Evolutionary conservation across 768 basidiomycete species (phyloP).

Genomic region (Pulveroboletus sp.): DNA sequence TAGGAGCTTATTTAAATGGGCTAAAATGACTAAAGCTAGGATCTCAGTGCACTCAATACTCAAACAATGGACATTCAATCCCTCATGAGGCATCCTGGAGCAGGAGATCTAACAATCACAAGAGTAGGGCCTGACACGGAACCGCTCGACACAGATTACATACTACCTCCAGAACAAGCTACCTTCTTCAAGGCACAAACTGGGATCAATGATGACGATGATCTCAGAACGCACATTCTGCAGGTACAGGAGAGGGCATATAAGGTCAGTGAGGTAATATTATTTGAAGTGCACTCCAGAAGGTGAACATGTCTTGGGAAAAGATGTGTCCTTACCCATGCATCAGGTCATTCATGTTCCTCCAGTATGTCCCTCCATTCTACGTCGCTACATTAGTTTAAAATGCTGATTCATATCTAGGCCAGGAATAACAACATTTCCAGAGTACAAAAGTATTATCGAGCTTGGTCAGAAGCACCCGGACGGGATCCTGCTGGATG

Average conservation of each 20-base stretch:
- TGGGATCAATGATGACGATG: constrained; percentile 25
- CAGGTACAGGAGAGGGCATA: constrained; percentile 28
- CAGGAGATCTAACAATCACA: constrained; percentile 9
- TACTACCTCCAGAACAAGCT: constrained; percentile 14
- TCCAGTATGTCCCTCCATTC: constrained; percentile 8
- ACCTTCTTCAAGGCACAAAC: constrained; percentile 28
- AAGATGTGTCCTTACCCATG: constrained; percentile 29
- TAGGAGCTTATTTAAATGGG: too few species aligned
- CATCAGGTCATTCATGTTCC: constrained; percentile 24
- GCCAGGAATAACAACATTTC: constrained; percentile 7
- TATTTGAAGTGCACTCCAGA: background rate
- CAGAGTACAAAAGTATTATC: constrained; percentile 26
- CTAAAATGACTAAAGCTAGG: too few species aligned
- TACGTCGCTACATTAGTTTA: background rate
- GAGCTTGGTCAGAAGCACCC: constrained; percentile 34
- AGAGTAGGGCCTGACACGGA: background rate
- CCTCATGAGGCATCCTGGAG: background rate
- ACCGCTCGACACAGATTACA: background rate
- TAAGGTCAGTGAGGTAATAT: constrained; percentile 14
- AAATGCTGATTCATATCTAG: constrained; percentile 1
- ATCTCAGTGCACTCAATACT: too few species aligned
- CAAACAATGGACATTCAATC: background rate
- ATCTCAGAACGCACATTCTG: constrained; percentile 29
- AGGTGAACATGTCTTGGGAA: background rate
- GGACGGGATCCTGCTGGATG: constrained; percentile 39